Base-by-base conservation (phyloP, 2,329 filamentous ascomycete genomes). In the Fusarium camptoceras region DNA sequence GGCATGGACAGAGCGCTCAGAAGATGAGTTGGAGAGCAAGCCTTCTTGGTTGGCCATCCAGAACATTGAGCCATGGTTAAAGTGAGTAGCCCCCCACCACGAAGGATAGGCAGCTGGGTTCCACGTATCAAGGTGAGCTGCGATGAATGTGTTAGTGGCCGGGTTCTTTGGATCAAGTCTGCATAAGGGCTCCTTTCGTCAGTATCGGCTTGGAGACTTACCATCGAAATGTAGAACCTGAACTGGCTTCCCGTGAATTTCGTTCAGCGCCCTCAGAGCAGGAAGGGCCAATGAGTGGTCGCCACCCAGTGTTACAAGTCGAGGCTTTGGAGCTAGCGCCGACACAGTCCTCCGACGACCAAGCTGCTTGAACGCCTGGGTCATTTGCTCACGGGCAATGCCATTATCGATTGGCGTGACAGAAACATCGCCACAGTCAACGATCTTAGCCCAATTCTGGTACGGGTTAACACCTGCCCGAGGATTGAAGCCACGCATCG, bases 41-140 rank as follows among this genome's bases (percentile, higher is more conserved):
- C 92, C 93, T 78, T 97, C 94, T 30, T 90, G 89, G 50, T 90
- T 90, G 8, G 94, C 94, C 72, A 95, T 87, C 91, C 93, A 95
- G 85, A 97, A 97, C 90, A 97, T 96, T 72, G 89, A 93, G 7
- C 94, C 94, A 79, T 97, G 94, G 76, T 91, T 97, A 83, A 97
- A 96, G 72, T 91, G 77, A 9, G 79, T 79, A n/a, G 73, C 68
- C 41, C 78, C 78, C 94, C 94, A 97, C 58, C 90, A 89, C 18
- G 87, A 90, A 0, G 93, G 92, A 79, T 97, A 97, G 72, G 93
- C 91, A 25, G 85, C 87, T 4, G 93, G 92, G 77, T 95, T 90
- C 93, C 93, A 96, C 4, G 93, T 96, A 77, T 96, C 93, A 3
- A 96, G 85, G 78, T 97, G 93, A 22, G 82, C 83, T 81, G 39